Percentiles rank a stretch among this genome's conserved stretches.
phyloP scores from a whole-genome alignment of 2,329 filamentous ascomycete species.

The Pestalotiopsis sp. region DNA sequence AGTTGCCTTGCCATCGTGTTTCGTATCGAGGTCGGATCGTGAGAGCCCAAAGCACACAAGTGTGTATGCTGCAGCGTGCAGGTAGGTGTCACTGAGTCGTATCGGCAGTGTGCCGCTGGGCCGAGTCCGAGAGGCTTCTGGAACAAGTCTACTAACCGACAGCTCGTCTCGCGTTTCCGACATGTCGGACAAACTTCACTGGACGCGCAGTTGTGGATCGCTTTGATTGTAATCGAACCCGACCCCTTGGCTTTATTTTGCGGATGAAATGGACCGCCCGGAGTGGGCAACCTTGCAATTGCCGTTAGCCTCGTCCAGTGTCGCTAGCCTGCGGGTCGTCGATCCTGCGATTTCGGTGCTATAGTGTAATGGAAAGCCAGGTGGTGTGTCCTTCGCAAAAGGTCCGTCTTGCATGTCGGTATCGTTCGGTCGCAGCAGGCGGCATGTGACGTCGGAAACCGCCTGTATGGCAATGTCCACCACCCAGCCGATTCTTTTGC shows the following conservation, averaged over 20 bases:
- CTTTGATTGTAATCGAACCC: neutral
- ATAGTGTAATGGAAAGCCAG: neutral
- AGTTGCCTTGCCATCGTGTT: neutral
- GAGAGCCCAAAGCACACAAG: neutral
- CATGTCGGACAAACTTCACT: neutral
- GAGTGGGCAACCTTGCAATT: neutral
- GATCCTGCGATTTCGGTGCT: slow-evolving; percentile 6
- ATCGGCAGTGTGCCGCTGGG: neutral
- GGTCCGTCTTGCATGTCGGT: neutral
- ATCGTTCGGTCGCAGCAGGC: neutral
- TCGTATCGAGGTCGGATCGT: neutral
- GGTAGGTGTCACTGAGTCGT: neutral
- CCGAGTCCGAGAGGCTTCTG: neutral
- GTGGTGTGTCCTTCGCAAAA: neutral
- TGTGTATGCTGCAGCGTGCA: neutral
- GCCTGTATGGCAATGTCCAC: neutral
- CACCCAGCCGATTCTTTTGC: neutral
- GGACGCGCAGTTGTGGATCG: neutral
- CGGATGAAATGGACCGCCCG: neutral
- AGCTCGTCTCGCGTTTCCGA: neutral
- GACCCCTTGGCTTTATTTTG: neutral
- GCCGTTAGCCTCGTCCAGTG: neutral
- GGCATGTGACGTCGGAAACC: slow-evolving; percentile 1
- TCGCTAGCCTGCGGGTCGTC: slow-evolving; percentile 1
- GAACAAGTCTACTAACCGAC: neutral